Conservation (phyloP, 2,329 filamentous ascomycete species). For the Penicillium sp. region DNA sequence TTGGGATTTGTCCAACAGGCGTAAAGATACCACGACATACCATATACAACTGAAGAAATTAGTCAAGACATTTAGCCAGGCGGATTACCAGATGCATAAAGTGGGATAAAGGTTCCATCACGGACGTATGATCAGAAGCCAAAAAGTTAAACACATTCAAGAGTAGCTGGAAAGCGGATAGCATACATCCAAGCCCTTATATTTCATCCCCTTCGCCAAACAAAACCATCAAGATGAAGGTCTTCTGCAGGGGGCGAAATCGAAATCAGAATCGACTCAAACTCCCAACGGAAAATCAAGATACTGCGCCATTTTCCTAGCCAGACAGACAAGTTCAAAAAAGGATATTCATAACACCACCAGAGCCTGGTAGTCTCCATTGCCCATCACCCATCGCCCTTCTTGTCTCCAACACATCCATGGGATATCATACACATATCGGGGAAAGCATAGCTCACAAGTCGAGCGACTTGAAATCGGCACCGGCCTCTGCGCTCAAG, state of each 20-base stretch:
- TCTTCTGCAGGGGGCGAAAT: slow-evolving; percentile 16
- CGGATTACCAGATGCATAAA: neutral
- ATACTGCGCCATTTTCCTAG: slow-evolving; percentile 35
- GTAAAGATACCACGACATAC: neutral
- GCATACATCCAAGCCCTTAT: slow-evolving; percentile 8
- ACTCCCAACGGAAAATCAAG: slow-evolving; percentile 24
- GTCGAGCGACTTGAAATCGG: slow-evolving; percentile 46
- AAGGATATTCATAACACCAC: slow-evolving; percentile 28
- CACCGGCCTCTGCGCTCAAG: slow-evolving; percentile 42
- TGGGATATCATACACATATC: slow-evolving; percentile 29
- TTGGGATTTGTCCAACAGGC: neutral
- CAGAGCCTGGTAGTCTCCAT: slow-evolving; percentile 6
- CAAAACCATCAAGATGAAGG: slow-evolving; percentile 6
- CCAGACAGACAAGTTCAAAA: slow-evolving; percentile 22
- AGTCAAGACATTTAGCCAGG: neutral
- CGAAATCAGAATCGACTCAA: slow-evolving; percentile 17
- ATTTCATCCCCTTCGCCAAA: slow-evolving; percentile 11
- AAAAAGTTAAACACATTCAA: slow-evolving; percentile 24
- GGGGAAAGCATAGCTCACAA: slow-evolving; percentile 32
- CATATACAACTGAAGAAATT: neutral
- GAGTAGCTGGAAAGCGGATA: slow-evolving; percentile 8
- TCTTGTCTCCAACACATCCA: slow-evolving; percentile 19
- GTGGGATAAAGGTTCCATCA: slow-evolving; percentile 14
- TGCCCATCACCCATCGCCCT: slow-evolving; percentile 3
- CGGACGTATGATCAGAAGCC: slow-evolving; percentile 22